These are phyloP conservation scores for Rhododendron simsii DNA, from an alignment of 148 eudicot species.

Conservation along the genomic window DNA sequence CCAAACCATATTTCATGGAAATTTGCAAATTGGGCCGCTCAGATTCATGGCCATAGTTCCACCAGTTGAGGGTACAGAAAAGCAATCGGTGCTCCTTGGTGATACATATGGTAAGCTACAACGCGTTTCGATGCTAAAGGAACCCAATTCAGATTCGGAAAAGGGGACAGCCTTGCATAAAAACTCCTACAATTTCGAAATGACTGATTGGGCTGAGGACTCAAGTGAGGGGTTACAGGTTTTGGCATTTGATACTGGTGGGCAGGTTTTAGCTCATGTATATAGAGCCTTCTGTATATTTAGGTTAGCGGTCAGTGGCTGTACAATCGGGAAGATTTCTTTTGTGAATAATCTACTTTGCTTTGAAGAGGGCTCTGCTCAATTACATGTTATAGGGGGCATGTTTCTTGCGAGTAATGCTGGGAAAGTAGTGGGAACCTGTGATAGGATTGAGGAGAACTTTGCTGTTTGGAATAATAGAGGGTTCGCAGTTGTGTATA, in stretches of 20 bases:
- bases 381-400: constrained; percentile 55
- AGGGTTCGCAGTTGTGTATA: constrained; percentile 57
- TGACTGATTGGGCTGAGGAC: constrained; percentile 24
- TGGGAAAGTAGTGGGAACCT: constrained; percentile 13
- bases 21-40: constrained; percentile 62
- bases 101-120: constrained; percentile 71
- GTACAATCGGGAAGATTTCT: constrained; percentile 60
- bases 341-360: constrained; percentile 37
- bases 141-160: constrained; percentile 42
- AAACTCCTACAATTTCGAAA: constrained; percentile 26
- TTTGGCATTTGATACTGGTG: constrained; percentile 48
- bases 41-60: constrained; percentile 65
- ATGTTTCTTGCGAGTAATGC: constrained; percentile 46
- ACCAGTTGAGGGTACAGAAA: constrained; percentile 45
- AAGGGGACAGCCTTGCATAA: constrained; percentile 27
- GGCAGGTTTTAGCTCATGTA: constrained; percentile 58
- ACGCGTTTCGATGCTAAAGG: constrained; percentile 48
- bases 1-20: constrained; percentile 82
- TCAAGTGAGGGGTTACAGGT: constrained; percentile 45
- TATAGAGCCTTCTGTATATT: constrained; percentile 59
- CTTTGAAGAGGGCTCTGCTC: constrained; percentile 25
- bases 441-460: constrained; percentile 26
- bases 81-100: constrained; percentile 46
- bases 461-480: constrained; percentile 70
- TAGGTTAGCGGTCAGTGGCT: constrained; percentile 37